phyloP scores from a whole-genome alignment of 441 rosid genomes.

The Populus hybrid region DNA sequence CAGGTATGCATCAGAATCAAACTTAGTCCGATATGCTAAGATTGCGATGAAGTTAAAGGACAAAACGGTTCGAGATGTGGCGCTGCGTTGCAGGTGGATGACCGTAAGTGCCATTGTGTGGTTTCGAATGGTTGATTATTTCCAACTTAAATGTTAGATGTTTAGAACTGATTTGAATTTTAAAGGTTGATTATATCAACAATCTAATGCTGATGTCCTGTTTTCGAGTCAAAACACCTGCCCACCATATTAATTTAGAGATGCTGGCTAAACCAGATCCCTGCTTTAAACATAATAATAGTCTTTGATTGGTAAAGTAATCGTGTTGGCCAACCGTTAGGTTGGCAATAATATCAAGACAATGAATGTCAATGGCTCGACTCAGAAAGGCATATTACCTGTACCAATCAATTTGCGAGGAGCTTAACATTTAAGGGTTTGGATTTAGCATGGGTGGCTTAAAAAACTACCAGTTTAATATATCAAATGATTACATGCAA shows the following conservation, averaged over 20 bases:
- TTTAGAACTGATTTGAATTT: neutral
- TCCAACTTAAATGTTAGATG: neutral
- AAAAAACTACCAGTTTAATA: no score
- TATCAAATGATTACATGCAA: no score
- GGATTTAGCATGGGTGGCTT: no score
- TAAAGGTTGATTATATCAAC: neutral
- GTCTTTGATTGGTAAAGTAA: no score
- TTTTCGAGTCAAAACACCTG: neutral
- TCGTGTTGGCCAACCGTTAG: neutral
- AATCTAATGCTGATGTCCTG: neutral
- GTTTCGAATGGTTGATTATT: neutral
- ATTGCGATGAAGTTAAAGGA: conserved; percentile 64
- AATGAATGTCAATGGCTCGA: neutral
- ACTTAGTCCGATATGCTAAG: conserved; percentile 61
- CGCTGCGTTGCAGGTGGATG: conserved; percentile 79
- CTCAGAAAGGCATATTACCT: no score
- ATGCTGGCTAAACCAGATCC: neutral
- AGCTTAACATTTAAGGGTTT: no score
- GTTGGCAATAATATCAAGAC: neutral
- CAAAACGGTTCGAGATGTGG: conserved; percentile 78
- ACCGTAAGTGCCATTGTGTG: conserved; percentile 38
- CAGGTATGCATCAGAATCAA: conserved; percentile 55
- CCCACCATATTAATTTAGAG: neutral
- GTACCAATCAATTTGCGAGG: no score
- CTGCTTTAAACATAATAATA: neutral